phyloP scores from a whole-genome alignment of 768 basidiomycete genomes.

The Galerina marginata region DNA sequence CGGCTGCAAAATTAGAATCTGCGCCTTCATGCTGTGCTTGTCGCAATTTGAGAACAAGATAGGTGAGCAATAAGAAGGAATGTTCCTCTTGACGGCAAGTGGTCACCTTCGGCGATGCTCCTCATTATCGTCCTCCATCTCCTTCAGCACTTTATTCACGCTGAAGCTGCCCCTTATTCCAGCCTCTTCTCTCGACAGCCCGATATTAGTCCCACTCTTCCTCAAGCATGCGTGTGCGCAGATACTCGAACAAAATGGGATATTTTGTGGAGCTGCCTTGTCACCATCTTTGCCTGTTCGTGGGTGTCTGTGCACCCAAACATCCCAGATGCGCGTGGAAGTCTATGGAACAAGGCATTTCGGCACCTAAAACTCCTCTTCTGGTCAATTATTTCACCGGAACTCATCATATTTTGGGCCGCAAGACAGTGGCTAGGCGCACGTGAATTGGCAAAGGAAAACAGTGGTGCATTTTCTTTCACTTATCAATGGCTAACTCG shows the following conservation, averaged over 20 bases:
- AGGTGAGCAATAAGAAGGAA: no score
- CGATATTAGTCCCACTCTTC: background rate
- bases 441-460: background rate
- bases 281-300: slow-evolving; percentile 1
- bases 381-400: background rate
- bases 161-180: no score
- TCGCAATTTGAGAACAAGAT: no score
- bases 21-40: no score
- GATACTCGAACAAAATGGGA: background rate
- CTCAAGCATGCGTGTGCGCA: background rate
- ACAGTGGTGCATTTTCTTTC: background rate
- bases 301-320: slow-evolving; percentile 10
- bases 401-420: slow-evolving; percentile 8
- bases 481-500: no score
- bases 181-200: no score
- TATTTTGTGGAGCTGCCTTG: slow-evolving; percentile 5
- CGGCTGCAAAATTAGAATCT: no score
- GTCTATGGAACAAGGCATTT: background rate
- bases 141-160: no score
- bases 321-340: background rate
- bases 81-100: no score
- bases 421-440: background rate
- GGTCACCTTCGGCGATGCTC: no score
- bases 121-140: no score
- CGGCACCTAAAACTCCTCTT: background rate